phyloP scores from a whole-genome alignment of 2,329 filamentous ascomycete species.

The Arthrobotrys pseudoclavata region DNA sequence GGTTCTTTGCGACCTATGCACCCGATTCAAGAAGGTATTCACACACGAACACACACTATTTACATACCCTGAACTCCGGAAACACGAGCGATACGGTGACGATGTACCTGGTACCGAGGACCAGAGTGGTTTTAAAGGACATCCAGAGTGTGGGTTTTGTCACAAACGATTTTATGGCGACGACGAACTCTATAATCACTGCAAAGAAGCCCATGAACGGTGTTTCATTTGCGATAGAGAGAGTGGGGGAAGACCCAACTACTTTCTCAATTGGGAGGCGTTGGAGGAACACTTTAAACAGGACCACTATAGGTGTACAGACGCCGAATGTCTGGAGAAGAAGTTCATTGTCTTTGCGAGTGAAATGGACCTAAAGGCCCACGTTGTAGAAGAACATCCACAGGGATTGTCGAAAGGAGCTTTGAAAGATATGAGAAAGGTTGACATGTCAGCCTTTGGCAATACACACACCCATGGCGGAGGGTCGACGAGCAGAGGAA shows the following conservation, averaged over 20 bases:
- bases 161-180: constrained; percentile 92
- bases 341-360: constrained; percentile 98
- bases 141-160: constrained; percentile 95
- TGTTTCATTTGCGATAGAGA: constrained; percentile 91
- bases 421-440: constrained; percentile 82
- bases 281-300: constrained; percentile 88
- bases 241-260: constrained; percentile 79
- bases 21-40: constrained; percentile 96
- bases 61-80: constrained; percentile 81
- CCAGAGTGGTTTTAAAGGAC: constrained; percentile 95
- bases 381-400: constrained; percentile 87
- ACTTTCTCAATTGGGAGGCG: constrained; percentile 88
- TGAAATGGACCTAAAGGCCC: constrained; percentile 93
- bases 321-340: constrained; percentile 91
- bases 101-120: constrained; percentile 89
- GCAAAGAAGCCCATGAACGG: constrained; percentile 90
- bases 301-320: constrained; percentile 87
- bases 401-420: constrained; percentile 84
- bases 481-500: constrained; percentile 69
- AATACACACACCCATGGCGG: constrained; percentile 77
- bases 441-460: constrained; percentile 90
- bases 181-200: constrained; percentile 94
- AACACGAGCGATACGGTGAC: constrained; percentile 91
- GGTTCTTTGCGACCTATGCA: constrained; percentile 86
- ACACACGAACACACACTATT: constrained; percentile 98